Conservation (phyloP, 495 filamentous ascomycete genomes). For the Daldinia bambusicola region DNA sequence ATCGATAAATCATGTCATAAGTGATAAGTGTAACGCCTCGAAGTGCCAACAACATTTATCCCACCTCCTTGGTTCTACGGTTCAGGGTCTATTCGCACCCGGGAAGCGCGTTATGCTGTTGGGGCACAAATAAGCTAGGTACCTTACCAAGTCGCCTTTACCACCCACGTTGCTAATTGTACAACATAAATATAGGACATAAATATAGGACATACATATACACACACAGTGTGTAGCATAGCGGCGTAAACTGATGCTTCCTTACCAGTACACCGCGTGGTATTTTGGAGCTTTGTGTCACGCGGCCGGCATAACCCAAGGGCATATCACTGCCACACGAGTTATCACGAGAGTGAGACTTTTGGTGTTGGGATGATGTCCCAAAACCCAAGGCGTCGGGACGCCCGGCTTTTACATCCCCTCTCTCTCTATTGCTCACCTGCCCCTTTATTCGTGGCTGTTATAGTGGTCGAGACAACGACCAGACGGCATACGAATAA, state of each 20-base stretch:
- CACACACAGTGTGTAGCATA: background rate
- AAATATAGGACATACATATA: background rate
- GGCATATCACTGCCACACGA: background rate
- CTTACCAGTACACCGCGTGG: background rate
- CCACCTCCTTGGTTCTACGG: background rate
- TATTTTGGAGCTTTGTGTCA: constrained; percentile 2
- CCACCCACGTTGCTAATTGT: background rate
- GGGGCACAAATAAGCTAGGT: background rate
- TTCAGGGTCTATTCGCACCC: background rate
- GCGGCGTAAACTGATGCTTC: background rate
- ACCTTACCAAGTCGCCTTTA: background rate
- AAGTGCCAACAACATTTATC: background rate
- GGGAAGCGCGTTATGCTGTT: background rate
- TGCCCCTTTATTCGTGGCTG: background rate
- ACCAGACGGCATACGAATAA: background rate
- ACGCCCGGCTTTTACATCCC: background rate
- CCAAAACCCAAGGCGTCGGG: background rate
- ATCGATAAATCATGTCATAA: constrained; percentile 5
- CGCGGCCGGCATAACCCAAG: background rate
- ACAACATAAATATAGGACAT: background rate
- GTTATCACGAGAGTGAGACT: background rate
- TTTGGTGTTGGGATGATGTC: background rate
- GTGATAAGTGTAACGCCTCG: background rate
- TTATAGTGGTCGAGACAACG: background rate
- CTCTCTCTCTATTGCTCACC: background rate